phyloP scores from a whole-genome alignment of 2,329 filamentous ascomycete genomes.

The Ceratocystis lukuohia region DNA sequence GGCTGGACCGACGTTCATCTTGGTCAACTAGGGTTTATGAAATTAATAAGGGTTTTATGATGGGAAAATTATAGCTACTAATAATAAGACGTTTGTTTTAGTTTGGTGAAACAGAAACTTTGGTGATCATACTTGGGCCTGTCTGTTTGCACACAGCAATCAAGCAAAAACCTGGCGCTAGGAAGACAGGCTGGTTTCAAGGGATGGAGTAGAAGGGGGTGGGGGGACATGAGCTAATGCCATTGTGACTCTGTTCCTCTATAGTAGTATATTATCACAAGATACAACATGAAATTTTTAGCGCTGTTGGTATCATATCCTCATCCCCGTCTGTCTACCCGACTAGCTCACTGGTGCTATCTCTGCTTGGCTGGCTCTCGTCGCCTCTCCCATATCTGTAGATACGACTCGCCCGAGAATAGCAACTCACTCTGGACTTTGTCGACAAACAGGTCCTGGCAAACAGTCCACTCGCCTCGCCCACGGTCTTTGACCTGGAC shows the following conservation, averaged over 20 bases:
- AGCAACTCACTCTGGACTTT: slow-evolving; percentile 77
- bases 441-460: slow-evolving; percentile 89
- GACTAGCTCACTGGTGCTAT: neutral
- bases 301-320: neutral
- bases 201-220: neutral
- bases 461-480: slow-evolving; percentile 76
- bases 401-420: slow-evolving; percentile 84
- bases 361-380: slow-evolving; percentile 29
- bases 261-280: neutral
- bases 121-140: neutral
- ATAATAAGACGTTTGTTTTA: neutral
- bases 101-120: neutral
- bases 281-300: neutral
- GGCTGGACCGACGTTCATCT: slow-evolving; percentile 49
- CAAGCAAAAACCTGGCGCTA: neutral
- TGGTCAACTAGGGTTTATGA: slow-evolving; percentile 32
- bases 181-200: neutral
- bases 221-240: neutral
- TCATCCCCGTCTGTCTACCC: neutral
- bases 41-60: neutral
- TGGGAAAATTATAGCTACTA: neutral
- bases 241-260: neutral
- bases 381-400: slow-evolving; percentile 91
- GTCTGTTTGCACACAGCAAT: neutral
- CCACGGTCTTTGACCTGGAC: slow-evolving; percentile 75